These are phyloP conservation scores for Cordyceps cateniannulata DNA, from an alignment of 2,329 filamentous ascomycete genomes.

Conservation along the genomic window DNA sequence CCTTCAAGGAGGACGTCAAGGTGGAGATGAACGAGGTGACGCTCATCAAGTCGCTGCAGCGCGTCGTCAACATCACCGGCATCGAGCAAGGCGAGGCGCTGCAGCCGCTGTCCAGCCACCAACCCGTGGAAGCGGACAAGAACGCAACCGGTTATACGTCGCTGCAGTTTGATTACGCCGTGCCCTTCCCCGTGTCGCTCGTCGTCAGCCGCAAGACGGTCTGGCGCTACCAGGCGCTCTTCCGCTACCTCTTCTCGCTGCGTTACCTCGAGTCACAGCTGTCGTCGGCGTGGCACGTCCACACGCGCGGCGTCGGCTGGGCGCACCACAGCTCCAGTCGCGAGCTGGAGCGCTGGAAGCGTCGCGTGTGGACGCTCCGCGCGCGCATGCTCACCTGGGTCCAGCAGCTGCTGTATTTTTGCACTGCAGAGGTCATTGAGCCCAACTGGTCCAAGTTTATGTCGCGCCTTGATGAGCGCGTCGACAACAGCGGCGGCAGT, in stretches of 20 bases:
- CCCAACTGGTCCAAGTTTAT: constrained; percentile 95
- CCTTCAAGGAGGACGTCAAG: constrained; percentile 97
- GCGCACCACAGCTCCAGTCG: constrained; percentile 68
- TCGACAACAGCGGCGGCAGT: constrained; percentile 36
- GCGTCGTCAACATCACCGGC: constrained; percentile 93
- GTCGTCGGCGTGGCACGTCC: constrained; percentile 82
- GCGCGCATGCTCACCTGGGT: constrained; percentile 96
- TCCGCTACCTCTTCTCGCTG: constrained; percentile 85
- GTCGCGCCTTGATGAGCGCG: constrained; percentile 53
- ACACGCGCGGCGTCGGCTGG: constrained; percentile 77
- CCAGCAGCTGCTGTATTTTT: constrained; percentile 94
- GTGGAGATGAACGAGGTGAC: constrained; percentile 95
- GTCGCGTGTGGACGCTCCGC: constrained; percentile 82
- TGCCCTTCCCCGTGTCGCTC: constrained; percentile 90
- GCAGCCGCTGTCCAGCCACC: constrained; percentile 61
- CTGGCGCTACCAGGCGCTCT: constrained; percentile 93
- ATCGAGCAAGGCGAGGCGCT: constrained; percentile 85
- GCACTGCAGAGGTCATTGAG: constrained; percentile 93
- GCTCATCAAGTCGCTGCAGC: constrained; percentile 87
- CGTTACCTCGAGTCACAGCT: constrained; percentile 85
- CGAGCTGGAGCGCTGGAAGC: constrained; percentile 84
- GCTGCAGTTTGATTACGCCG: constrained; percentile 85
- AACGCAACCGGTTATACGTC: constrained; percentile 88
- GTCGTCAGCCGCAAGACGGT: constrained; percentile 95
- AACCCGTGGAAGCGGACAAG: constrained; percentile 67